Evolutionary conservation across 768 basidiomycete genomes (phyloP).

Genomic region (Xanthoconium purpureum): DNA sequence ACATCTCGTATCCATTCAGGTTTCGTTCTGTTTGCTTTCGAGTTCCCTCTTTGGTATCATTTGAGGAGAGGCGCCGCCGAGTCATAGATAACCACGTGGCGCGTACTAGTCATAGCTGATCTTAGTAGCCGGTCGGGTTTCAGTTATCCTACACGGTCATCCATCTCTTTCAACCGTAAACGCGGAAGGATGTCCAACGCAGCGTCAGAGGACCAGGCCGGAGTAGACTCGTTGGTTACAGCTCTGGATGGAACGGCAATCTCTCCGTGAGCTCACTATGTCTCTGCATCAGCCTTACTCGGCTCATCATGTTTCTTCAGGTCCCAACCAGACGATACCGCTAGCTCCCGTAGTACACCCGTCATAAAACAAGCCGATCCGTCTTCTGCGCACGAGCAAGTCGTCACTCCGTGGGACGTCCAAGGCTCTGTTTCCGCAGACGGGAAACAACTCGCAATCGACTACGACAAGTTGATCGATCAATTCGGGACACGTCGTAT

Average conservation of each 20-base stretch:
- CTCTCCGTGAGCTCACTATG: conserved; percentile 27
- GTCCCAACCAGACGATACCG: conserved; percentile 9
- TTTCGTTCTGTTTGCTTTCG: too few species aligned
- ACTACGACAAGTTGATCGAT: conserved; percentile 92
- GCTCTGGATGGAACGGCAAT: conserved; percentile 27
- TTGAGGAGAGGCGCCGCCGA: too few species aligned
- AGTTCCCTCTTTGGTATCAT: neutral
- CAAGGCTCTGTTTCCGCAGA: conserved; percentile 85
- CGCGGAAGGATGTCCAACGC: conserved; percentile 19
- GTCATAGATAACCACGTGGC: neutral
- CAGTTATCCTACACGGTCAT: neutral
- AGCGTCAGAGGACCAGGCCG: conserved; percentile 23
- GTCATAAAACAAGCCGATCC: conserved; percentile 32
- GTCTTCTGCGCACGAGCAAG: conserved; percentile 51
- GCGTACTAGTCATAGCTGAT: neutral
- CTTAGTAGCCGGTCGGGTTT: too few species aligned
- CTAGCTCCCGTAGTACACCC: conserved; percentile 21
- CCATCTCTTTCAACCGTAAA: neutral
- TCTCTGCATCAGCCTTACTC: neutral
- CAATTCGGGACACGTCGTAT: conserved; percentile 91
- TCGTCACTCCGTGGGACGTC: conserved; percentile 98
- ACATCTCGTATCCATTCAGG: neutral
- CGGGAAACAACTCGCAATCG: conserved; percentile 89
- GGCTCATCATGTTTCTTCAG: conserved; percentile 6
- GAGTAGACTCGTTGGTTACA: conserved; percentile 28